A percentile compares a stretch with the other conserved stretches of the same genome.
Evolutionary conservation across 495 filamentous ascomycete genomes (phyloP).

Genomic region (Daldinia concentrica): DNA sequence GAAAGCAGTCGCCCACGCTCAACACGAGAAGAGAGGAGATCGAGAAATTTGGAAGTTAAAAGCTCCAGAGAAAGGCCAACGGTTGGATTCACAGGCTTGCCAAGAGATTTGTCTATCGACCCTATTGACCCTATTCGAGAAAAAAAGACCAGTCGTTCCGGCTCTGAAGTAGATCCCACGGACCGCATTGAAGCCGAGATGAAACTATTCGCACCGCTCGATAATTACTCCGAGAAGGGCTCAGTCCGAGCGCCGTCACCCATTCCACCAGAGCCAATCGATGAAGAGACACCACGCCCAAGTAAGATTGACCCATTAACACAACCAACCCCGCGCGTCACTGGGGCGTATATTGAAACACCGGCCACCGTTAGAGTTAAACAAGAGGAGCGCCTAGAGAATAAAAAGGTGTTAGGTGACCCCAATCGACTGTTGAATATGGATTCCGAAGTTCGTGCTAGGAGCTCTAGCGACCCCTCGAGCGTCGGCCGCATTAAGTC

Average conservation of each 20-base stretch:
- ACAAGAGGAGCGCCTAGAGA: slow-evolving; percentile 24
- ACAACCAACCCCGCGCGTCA: slow-evolving; percentile 60
- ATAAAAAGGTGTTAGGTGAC: slow-evolving; percentile 9
- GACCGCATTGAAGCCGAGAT: slow-evolving; percentile 65
- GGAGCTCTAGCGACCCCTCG: slow-evolving; percentile 25
- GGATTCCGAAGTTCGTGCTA: slow-evolving; percentile 16
- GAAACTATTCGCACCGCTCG: slow-evolving; percentile 62
- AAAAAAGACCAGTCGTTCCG: slow-evolving; percentile 52
- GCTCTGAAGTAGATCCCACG: slow-evolving; percentile 63
- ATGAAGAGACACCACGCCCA: slow-evolving; percentile 58
- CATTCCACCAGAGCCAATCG: slow-evolving; percentile 42
- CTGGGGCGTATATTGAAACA: slow-evolving; percentile 63
- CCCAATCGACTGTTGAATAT: slow-evolving; percentile 2
- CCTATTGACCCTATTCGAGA: slow-evolving; percentile 53
- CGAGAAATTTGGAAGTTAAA: slow-evolving; percentile 42
- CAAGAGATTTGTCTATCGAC: slow-evolving; percentile 48
- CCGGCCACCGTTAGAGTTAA: slow-evolving; percentile 55
- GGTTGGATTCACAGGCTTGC: slow-evolving; percentile 54
- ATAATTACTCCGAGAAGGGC: slow-evolving; percentile 63
- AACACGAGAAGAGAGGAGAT: slow-evolving; percentile 25
- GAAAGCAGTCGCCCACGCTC: slow-evolving; percentile 27
- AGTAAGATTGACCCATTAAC: slow-evolving; percentile 55
- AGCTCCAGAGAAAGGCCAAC: slow-evolving; percentile 45
- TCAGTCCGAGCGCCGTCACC: slow-evolving; percentile 61
- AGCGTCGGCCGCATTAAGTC: slow-evolving; percentile 3